Evolutionary conservation across 2,329 filamentous ascomycete species (phyloP).

Genomic region (Cadophora sp.): DNA sequence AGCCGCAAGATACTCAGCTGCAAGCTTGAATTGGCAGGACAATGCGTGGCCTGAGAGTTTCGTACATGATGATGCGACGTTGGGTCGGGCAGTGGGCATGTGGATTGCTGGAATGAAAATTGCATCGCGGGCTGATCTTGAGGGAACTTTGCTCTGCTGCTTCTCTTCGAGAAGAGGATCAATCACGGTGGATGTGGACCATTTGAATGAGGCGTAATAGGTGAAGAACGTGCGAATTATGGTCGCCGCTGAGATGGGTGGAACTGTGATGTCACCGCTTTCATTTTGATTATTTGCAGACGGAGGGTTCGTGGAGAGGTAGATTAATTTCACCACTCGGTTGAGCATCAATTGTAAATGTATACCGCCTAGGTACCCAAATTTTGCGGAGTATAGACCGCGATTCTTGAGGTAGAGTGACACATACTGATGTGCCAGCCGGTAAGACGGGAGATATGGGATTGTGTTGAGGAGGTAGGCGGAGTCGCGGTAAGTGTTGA

Average conservation of each 20-base stretch:
- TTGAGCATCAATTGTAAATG: constrained; percentile 69
- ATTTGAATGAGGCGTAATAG: constrained; percentile 68
- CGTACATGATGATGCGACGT: constrained; percentile 52
- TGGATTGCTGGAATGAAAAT: constrained; percentile 70
- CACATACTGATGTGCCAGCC: constrained; percentile 63
- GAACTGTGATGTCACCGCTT: too few species aligned
- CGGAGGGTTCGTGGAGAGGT: constrained; percentile 34
- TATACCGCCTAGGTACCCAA: constrained; percentile 70
- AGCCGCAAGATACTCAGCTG: constrained; percentile 6
- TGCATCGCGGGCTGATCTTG: constrained; percentile 64
- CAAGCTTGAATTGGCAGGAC: constrained; percentile 22
- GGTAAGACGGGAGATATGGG: constrained; percentile 64
- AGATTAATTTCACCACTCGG: constrained; percentile 62
- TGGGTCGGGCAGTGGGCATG: constrained; percentile 62
- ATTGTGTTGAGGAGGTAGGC: constrained; percentile 65
- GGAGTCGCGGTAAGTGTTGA: constrained; percentile 69
- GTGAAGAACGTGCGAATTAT: constrained; percentile 63
- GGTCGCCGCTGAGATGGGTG: constrained; percentile 38
- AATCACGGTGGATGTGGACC: constrained; percentile 59
- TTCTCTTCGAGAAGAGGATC: constrained; percentile 65
- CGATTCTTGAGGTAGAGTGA: constrained; percentile 66
- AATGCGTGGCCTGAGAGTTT: constrained; percentile 25
- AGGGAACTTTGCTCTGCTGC: constrained; percentile 53
- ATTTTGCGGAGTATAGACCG: constrained; percentile 69
- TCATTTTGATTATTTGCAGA: too few species aligned